Percentiles rank a stretch among this genome's conserved stretches.
phyloP scores from a whole-genome alignment of 192 early-diverging fungal genomes.

The Diversispora epigaea region DNA sequence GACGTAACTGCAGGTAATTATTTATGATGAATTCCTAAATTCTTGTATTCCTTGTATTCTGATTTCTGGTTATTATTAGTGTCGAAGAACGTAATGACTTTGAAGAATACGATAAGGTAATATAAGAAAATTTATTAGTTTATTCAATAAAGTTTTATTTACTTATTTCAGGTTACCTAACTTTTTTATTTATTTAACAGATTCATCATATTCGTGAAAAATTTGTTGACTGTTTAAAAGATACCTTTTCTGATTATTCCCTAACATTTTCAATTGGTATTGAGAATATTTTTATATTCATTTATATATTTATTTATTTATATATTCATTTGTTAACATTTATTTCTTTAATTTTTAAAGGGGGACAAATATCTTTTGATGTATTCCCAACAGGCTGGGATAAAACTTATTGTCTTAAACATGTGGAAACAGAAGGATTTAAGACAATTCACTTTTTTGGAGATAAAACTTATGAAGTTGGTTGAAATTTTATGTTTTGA shows the following conservation, averaged over 20 bases:
- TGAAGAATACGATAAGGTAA: slow-evolving; percentile 81
- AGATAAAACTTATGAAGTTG: slow-evolving; percentile 88
- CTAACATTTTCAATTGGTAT: slow-evolving; percentile 93
- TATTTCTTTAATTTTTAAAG: slow-evolving; percentile 30
- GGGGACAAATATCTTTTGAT: slow-evolving; percentile 98
- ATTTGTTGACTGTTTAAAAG: slow-evolving; percentile 80
- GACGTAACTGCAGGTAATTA: slow-evolving; percentile 84
- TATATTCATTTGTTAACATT: not conserved
- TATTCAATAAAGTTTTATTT: not conserved
- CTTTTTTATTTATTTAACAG: not conserved
- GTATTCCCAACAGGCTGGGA: slow-evolving; percentile 99
- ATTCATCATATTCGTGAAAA: slow-evolving; percentile 78
- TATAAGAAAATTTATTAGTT: not conserved
- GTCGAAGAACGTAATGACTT: slow-evolving; percentile 88
- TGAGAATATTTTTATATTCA: not conserved
- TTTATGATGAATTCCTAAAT: slow-evolving; percentile 28
- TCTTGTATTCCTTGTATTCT: not conserved
- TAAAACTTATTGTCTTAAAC: slow-evolving; percentile 96
- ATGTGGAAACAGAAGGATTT: slow-evolving; percentile 85
- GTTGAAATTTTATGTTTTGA: not conserved
- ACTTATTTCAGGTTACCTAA: slow-evolving; percentile 6
- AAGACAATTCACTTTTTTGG: slow-evolving; percentile 96
- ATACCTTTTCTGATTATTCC: slow-evolving; percentile 79
- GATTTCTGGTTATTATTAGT: slow-evolving; percentile 31
- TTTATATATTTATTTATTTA: slow-evolving; percentile 11